Evolutionary conservation across 2,329 filamentous ascomycete species (phyloP).

Genomic region (Fusarium pininemorale): DNA sequence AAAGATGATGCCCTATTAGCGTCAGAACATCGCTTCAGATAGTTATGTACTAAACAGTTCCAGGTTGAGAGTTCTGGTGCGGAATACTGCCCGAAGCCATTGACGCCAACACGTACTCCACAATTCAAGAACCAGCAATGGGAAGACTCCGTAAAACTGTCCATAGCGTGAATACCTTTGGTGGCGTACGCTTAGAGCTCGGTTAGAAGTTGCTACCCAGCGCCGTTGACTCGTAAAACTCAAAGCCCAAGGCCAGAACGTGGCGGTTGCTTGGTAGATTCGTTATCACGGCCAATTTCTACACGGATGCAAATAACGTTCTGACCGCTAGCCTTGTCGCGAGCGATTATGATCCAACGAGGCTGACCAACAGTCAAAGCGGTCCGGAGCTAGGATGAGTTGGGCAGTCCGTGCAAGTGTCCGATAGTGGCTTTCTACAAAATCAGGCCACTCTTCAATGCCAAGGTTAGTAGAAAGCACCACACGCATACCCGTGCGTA

Average conservation of each 20-base stretch:
- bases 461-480: constrained; percentile 24
- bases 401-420: constrained; percentile 22
- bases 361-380: constrained; percentile 24
- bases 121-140: neutral
- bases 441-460: constrained; percentile 34
- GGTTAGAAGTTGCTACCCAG: constrained; percentile 2
- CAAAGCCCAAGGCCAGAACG: neutral
- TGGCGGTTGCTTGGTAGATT: constrained; percentile 8
- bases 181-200: constrained; percentile 26
- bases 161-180: constrained; percentile 1
- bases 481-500: neutral
- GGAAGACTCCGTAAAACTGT: neutral
- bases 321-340: constrained; percentile 21
- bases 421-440: constrained; percentile 31
- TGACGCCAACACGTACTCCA: neutral
- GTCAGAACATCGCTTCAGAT: neutral
- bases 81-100: constrained; percentile 1
- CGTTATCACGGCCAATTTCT: neutral
- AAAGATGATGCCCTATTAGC: neutral
- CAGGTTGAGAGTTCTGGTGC: neutral
- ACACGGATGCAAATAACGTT: neutral
- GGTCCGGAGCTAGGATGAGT: constrained; percentile 19
- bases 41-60: neutral
- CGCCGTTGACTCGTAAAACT: constrained; percentile 16
- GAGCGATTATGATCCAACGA: neutral